These are phyloP conservation scores for Cercospora sesami DNA, from an alignment of 2,329 filamentous ascomycete genomes.

Conservation along the genomic window DNA sequence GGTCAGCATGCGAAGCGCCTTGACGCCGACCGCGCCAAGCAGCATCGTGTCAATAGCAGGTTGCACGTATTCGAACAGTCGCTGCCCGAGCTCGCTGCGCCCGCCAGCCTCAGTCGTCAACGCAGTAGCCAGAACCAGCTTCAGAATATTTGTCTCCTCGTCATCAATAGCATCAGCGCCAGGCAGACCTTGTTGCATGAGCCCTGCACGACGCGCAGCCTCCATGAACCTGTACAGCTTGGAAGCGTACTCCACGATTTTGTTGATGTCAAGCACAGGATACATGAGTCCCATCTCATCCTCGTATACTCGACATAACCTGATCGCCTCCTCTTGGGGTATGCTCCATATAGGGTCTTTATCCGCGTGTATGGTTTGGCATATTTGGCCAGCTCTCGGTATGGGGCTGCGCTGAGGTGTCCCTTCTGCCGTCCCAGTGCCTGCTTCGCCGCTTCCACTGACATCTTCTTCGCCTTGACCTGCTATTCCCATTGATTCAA, in stretches of 20 bases:
- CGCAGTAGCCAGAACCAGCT: constrained; percentile 78
- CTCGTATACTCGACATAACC: constrained; percentile 76
- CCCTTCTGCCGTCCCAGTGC: constrained; percentile 24
- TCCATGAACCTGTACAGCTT: constrained; percentile 73
- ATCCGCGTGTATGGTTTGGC: constrained; percentile 45
- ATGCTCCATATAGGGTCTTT: constrained; percentile 81
- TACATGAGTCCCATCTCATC: constrained; percentile 94
- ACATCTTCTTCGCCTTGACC: constrained; percentile 66
- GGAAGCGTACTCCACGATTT: constrained; percentile 68
- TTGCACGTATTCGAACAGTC: constrained; percentile 75
- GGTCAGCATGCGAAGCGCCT: constrained; percentile 59
- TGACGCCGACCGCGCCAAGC: constrained; percentile 58
- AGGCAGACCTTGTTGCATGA: constrained; percentile 56
- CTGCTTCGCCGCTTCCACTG: constrained; percentile 34
- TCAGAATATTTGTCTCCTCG: constrained; percentile 69
- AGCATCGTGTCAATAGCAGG: constrained; percentile 65
- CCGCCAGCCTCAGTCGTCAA: constrained; percentile 77
- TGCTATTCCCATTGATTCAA: constrained; percentile 86
- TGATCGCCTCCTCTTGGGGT: constrained; percentile 74
- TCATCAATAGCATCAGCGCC: constrained; percentile 62
- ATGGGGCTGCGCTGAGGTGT: constrained; percentile 23
- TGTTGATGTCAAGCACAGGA: constrained; percentile 74
- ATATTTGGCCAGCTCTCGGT: constrained; percentile 24
- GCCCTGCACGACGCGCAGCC: constrained; percentile 59
- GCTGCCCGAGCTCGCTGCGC: constrained; percentile 70